phyloP scores from a whole-genome alignment of 2,329 filamentous ascomycete genomes.

The Paecilomyces variotii region DNA sequence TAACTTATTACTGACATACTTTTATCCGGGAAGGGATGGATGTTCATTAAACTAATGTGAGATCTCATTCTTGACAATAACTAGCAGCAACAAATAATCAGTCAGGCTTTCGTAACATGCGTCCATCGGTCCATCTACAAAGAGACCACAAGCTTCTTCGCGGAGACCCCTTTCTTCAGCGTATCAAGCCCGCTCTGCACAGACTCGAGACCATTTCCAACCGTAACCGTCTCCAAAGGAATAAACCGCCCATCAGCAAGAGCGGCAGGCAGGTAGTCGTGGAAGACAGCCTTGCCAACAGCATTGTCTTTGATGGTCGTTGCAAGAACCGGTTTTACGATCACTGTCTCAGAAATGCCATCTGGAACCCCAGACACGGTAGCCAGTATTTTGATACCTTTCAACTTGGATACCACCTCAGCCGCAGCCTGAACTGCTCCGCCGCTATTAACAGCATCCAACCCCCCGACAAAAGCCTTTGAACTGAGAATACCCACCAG shows the following conservation, averaged over 20 bases:
- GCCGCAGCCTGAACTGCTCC: slow-evolving; percentile 1
- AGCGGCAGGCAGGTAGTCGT: slow-evolving; percentile 17
- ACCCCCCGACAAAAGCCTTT: slow-evolving; percentile 8
- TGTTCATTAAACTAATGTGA: too few species aligned
- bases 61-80: too few species aligned
- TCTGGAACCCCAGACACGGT: slow-evolving; percentile 7
- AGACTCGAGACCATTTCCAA: neutral
- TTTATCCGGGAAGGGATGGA: too few species aligned
- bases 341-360: slow-evolving; percentile 5
- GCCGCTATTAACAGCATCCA: slow-evolving; percentile 2
- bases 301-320: slow-evolving; percentile 16
- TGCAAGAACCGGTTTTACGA: slow-evolving; percentile 18
- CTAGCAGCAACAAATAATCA: too few species aligned
- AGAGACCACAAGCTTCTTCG: neutral
- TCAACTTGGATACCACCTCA: slow-evolving; percentile 3
- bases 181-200: neutral
- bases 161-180: neutral
- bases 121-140: neutral
- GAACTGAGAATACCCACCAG: slow-evolving; percentile 8
- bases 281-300: slow-evolving; percentile 23
- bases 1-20: too few species aligned
- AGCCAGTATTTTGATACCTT: slow-evolving; percentile 13
- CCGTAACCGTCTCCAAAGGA: slow-evolving; percentile 5
- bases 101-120: too few species aligned
- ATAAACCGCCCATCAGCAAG: neutral